These are phyloP conservation scores for Clavulina sp. DNA, from an alignment of 768 basidiomycete species.

Conservation along the genomic window DNA sequence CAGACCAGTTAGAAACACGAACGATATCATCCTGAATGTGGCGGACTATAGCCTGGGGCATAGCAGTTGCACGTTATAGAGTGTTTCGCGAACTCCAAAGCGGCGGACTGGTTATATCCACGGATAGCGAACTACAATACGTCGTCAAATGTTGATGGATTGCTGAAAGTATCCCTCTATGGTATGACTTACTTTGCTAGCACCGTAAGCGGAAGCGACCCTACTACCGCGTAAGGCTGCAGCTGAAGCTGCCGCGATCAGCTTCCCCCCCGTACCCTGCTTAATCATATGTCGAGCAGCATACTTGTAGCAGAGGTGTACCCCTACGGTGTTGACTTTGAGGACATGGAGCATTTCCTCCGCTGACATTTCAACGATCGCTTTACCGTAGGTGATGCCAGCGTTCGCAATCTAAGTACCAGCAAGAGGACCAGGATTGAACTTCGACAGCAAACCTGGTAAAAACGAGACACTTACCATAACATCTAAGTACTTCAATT, in stretches of 20 bases:
- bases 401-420: background rate
- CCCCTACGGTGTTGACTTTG: constrained; percentile 37
- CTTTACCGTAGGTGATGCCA: background rate
- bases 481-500: background rate
- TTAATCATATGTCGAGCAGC: constrained; percentile 43
- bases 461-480: background rate
- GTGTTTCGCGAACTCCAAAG: background rate
- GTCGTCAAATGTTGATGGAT: constrained; percentile 8
- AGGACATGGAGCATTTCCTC: constrained; percentile 9
- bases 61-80: background rate
- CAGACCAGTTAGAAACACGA: too few relatives aligned
- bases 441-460: background rate
- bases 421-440: background rate
- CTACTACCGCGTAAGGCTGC: constrained; percentile 13
- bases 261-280: constrained; percentile 34
- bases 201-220: background rate
- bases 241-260: constrained; percentile 35
- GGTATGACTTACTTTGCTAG: too few relatives aligned
- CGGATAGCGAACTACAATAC: constrained; percentile 15
- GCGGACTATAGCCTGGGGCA: background rate
- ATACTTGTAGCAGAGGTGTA: constrained; percentile 45
- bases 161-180: background rate
- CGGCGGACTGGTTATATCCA: constrained; percentile 15
- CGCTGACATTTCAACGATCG: background rate
- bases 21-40: too few relatives aligned